Evolutionary conservation across 257 asterid species (phyloP), one percentile per base, ranked within the genome.

Genomic region (Solanum chmielewskii): DNA sequence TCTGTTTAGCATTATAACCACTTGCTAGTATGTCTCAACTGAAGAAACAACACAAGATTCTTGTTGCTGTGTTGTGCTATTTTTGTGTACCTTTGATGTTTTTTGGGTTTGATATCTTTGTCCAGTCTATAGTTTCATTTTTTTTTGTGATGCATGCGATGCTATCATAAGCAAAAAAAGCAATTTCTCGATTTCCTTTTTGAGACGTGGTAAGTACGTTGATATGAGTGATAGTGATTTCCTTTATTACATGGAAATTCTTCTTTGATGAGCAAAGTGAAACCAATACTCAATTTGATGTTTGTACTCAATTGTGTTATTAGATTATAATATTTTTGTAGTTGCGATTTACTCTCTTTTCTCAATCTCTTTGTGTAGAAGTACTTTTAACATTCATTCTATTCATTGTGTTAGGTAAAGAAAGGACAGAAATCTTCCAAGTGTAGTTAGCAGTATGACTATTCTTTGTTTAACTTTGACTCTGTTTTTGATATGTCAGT

Each of bases 401-500:
- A 37, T 73, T 42, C 80, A 10, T 73, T 73, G 15, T 73, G 47
- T 35, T 35, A 20, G 23, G 47, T 73, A 37, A 20, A 73, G 80
- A 37, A 5, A 35, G 47, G 80, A 73, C 27, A 5, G 47, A 35
- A 73, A 35, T 35, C 80, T 73, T 73, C 16, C 12, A 73, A 73
- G 21, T 35, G 7, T 35, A 71, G n/a, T 33, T 76, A 13, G 56
- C 83, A 41, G 62, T 42, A 77, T 3, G 64, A 45, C 41, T 15
- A 45, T 78, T 44, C 64, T 45, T 45, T 27, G 60, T 25, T 23
- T 2, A 25, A 15, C 66, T 27, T 45, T 14, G 83, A 45, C 16
- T 25, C 84, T 45, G 84, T 16, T 45, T 78, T 78, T 84, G 84
- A 88, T 84, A 37, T 62, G 74, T 74, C 93, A 96, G 99, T 92